These are phyloP conservation scores for Filobasidium wieringae DNA, from an alignment of 768 basidiomycete genomes.

Conservation along the genomic window DNA sequence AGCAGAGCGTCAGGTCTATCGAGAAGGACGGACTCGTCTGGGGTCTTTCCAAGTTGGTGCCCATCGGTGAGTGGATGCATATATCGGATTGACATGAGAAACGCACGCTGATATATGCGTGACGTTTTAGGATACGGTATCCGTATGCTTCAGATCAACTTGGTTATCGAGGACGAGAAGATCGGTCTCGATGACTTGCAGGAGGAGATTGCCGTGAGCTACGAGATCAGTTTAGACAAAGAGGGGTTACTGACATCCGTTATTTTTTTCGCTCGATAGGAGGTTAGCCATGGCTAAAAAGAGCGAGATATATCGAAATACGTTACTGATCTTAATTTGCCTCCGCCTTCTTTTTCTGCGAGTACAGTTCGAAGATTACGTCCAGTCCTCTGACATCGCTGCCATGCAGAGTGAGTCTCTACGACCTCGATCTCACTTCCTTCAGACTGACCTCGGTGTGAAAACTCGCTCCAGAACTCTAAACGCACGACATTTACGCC, in stretches of 20 bases:
- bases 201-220: conserved; percentile 54
- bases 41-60: conserved; percentile 85
- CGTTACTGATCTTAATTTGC: too few relatives aligned
- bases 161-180: conserved; percentile 78
- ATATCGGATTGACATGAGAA: too few relatives aligned
- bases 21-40: conserved; percentile 84
- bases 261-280: too few relatives aligned
- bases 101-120: background rate
- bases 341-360: too few relatives aligned
- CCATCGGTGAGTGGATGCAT: conserved; percentile 86
- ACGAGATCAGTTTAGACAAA: too few relatives aligned
- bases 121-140: conserved; percentile 47
- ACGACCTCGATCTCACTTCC: too few relatives aligned
- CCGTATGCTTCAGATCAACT: conserved; percentile 70
- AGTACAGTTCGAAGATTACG: conserved; percentile 45
- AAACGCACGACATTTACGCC: too few relatives aligned
- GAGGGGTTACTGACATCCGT: too few relatives aligned
- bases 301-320: too few relatives aligned
- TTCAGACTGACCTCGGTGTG: too few relatives aligned
- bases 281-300: too few relatives aligned
- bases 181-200: conserved; percentile 87
- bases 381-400: conserved; percentile 81
- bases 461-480: too few relatives aligned
- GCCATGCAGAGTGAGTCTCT: conserved; percentile 72
- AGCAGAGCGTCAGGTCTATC: conserved; percentile 70